Evolutionary conservation across 2,329 filamentous ascomycete genomes (phyloP), one percentile per base, ranked within the genome.

Genomic region (Colletotrichum horii): DNA sequence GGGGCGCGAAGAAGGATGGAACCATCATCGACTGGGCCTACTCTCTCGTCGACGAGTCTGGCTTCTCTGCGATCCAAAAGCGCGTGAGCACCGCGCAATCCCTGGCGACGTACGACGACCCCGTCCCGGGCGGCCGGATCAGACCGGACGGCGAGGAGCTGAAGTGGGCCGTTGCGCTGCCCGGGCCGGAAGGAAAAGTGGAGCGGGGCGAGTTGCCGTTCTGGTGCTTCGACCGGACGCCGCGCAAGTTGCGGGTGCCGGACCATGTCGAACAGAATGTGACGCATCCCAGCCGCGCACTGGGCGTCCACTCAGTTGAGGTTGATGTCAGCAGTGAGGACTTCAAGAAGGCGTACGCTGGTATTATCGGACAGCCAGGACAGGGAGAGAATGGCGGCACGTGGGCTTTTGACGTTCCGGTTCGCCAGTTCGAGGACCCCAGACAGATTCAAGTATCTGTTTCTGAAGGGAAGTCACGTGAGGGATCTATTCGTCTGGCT

Each of bases 201-300:
- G 82, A 84, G 11, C 83, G 89, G 1, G 91, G 92, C 0, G 83
- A 84, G 16, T 80, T 92, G 14, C 93, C 93, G 0, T 94, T 94
- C 78, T 94, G 90, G 87, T 93, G 91, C 79, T 87, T 94, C 62
- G 93, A 94, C 80, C 83, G 90, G 15, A 94, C 92, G 3, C 83
- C 87, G 4, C 82, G 93, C 8, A 78, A 83, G n/a, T 80, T 91
- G 3, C 83, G 93, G 0, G 92, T 93, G 4, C 91, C 92, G 8
- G 79, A 85, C 4, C 77, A 80, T 3, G 79, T 83, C 0, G 78
- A 74, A 6, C 83, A 81, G 16, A 84, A 81, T 52, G 84, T 84
- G 5, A 82, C 79, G 15, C 92, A 94, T 82, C 84, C 89, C 0
- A 89, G 84, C 8, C 88, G 87, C 0, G 90, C 86, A 0, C 78